Evolutionary conservation across 257 asterid species (phyloP), one percentile per base, ranked within the genome.

Genomic region (Solanum acaule): DNA sequence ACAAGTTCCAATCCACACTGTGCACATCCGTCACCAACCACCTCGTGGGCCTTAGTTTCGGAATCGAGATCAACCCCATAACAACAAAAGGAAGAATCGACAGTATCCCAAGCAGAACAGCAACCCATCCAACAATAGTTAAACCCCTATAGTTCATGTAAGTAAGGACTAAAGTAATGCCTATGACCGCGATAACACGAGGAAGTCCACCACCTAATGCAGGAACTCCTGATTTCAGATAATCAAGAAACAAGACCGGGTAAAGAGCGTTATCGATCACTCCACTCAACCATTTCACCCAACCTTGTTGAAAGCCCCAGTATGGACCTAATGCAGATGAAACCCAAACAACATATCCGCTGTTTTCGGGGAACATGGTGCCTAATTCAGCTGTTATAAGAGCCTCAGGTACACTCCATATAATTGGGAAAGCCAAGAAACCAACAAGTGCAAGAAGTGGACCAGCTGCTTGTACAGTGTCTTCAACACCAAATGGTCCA

Each of bases 331-430:
- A 84, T 77, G 98, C 96, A 8, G 98, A 91, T 0, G 98, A 90
- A 46, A 94, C 96, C 98, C 98, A 94, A 52, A 93, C 95, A 6
- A 94, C 98, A 68, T 94, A 94, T 16, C 98, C 96, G 4, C 98
- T 93, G n/a, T 94, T 93, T 89, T 94, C 98, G 1, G 98, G 98
- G 84, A 93, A 94, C 98, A 94, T 94, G 2, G 98, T 94, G 18
- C 93, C 93, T 95, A 94, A 91, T 83, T 94, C 98, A 3, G 98
- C 96, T 1, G 98, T 94, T 38, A 94, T 91, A 23, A 94, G 86
- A 56, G 98, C 98, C 44, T 94, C 98, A 1, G 98, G 98, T n/a
- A 94, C 89, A 88, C 98, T 94, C 98, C 98, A 94, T 86, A 94
- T 91, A 10, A 94, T 27, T 2, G 96, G 96, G 89, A 94, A 93